phyloP scores from a whole-genome alignment of 2,329 filamentous ascomycete species.

The Penicillium paneum region DNA sequence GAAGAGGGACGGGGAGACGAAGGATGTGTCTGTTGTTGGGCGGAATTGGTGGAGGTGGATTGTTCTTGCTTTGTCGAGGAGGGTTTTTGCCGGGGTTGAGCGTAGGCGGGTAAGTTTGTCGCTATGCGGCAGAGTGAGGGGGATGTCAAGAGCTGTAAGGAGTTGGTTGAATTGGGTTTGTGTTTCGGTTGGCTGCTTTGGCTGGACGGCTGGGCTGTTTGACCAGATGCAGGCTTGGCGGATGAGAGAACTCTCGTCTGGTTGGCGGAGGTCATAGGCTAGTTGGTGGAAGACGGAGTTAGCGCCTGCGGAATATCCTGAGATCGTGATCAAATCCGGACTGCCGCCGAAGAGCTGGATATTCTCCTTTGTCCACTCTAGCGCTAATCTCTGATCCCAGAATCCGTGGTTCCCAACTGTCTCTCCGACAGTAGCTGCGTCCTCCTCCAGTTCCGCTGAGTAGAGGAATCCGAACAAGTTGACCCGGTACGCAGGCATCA shows the following conservation, averaged over 20 bases:
- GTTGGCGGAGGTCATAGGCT: slow-evolving; percentile 53
- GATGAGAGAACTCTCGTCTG: slow-evolving; percentile 48
- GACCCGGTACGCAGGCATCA: slow-evolving; percentile 56
- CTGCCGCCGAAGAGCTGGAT: slow-evolving; percentile 53
- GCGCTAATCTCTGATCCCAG: slow-evolving; percentile 56
- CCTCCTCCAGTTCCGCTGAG: slow-evolving; percentile 46
- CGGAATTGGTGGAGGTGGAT: slow-evolving; percentile 55
- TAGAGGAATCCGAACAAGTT: slow-evolving; percentile 58
- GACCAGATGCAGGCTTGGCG: slow-evolving; percentile 54
- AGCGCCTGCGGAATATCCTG: slow-evolving; percentile 55
- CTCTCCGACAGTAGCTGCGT: slow-evolving; percentile 38
- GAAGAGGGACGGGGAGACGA: slow-evolving; percentile 47
- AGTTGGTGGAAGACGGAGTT: slow-evolving; percentile 58
- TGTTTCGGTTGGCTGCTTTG: slow-evolving; percentile 47
- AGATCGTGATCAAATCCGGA: slow-evolving; percentile 51
- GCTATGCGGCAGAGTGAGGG: slow-evolving; percentile 33
- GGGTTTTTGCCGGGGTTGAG: slow-evolving; percentile 33
- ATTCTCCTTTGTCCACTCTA: slow-evolving; percentile 56
- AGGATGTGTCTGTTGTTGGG: slow-evolving; percentile 50
- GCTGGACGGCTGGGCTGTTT: slow-evolving; percentile 54
- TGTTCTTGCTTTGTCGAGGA: slow-evolving; percentile 44
- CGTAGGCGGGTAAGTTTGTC: slow-evolving; percentile 51
- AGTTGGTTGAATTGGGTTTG: slow-evolving; percentile 55
- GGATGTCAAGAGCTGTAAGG: slow-evolving; percentile 45
- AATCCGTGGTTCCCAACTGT: slow-evolving; percentile 53